phyloP scores from a whole-genome alignment of 805 yeast species.

The Cyberlindnera mississippiensis region DNA sequence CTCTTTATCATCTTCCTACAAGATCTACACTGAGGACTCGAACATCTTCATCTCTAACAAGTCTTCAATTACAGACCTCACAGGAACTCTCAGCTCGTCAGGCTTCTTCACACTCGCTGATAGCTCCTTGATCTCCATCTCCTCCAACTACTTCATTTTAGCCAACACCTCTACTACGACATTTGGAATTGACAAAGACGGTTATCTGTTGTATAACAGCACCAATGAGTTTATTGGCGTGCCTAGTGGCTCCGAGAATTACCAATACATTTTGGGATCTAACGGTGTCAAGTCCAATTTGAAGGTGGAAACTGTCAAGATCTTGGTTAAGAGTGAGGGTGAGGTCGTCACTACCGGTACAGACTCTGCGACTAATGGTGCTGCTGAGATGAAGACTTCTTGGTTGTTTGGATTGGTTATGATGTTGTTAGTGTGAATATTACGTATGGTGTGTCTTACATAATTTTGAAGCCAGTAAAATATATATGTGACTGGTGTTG shows the following conservation, averaged over 20 bases:
- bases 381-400: too few species aligned
- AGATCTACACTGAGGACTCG: conserved; percentile 1
- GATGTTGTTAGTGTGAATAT: too few species aligned
- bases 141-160: conserved; percentile 10
- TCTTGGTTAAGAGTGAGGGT: too few species aligned
- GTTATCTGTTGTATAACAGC: conserved; percentile 9
- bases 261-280: conserved; percentile 12
- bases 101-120: conserved; percentile 2
- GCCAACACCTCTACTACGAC: conserved; percentile 8
- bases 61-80: background rate
- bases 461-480: too few species aligned
- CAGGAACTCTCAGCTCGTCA: conserved; percentile 5
- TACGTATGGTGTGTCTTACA: too few species aligned
- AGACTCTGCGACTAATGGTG: too few species aligned
- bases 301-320: too few species aligned
- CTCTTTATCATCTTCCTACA: background rate
- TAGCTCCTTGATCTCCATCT: conserved; percentile 6
- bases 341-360: too few species aligned
- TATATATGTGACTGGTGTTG: too few species aligned
- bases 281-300: conserved; percentile 2
- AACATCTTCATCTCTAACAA: conserved; percentile 8
- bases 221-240: conserved; percentile 11
- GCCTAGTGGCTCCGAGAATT: conserved; percentile 11
- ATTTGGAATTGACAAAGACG: conserved; percentile 10
- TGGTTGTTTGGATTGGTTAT: too few species aligned